A percentile compares a stretch with the other conserved stretches of the same genome.
These are phyloP conservation scores for Colletotrichum chlorophyti DNA, from an alignment of 2,329 filamentous ascomycete species.

Conservation along the genomic window DNA sequence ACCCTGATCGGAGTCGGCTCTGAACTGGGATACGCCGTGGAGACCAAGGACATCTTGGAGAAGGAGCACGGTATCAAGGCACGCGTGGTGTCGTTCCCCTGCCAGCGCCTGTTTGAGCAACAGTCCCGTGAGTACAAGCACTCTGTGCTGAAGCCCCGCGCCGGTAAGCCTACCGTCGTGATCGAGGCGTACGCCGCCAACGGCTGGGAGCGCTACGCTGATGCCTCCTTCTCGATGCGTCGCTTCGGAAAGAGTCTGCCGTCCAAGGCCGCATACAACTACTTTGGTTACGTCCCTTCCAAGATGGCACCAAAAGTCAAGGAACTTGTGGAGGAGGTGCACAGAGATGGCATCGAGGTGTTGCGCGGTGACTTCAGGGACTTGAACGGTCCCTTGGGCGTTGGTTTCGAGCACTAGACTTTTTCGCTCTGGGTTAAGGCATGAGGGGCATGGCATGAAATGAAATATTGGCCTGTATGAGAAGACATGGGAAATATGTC, in stretches of 20 bases:
- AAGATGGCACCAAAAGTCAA: conserved; percentile 42
- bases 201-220: conserved; percentile 67
- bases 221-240: conserved; percentile 60
- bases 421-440: background rate
- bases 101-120: conserved; percentile 48
- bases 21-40: conserved; percentile 40
- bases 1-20: conserved; percentile 48
- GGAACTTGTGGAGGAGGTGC: conserved; percentile 37
- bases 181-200: conserved; percentile 65
- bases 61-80: conserved; percentile 42
- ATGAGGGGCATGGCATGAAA: too few species aligned
- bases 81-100: conserved; percentile 52
- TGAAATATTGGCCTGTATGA: too few species aligned
- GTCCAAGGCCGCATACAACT: conserved; percentile 57
- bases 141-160: conserved; percentile 48
- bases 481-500: too few species aligned
- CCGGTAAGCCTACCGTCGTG: conserved; percentile 56
- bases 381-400: conserved; percentile 31
- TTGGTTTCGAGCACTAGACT: conserved; percentile 22
- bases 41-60: conserved; percentile 43
- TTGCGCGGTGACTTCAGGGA: conserved; percentile 41
- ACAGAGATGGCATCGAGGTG: conserved; percentile 37
- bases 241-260: conserved; percentile 63
- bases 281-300: conserved; percentile 56
- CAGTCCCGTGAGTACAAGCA: conserved; percentile 52